These are phyloP conservation scores for Tolypocladium tropicale DNA, from an alignment of 2,329 filamentous ascomycete species.

Conservation along the genomic window DNA sequence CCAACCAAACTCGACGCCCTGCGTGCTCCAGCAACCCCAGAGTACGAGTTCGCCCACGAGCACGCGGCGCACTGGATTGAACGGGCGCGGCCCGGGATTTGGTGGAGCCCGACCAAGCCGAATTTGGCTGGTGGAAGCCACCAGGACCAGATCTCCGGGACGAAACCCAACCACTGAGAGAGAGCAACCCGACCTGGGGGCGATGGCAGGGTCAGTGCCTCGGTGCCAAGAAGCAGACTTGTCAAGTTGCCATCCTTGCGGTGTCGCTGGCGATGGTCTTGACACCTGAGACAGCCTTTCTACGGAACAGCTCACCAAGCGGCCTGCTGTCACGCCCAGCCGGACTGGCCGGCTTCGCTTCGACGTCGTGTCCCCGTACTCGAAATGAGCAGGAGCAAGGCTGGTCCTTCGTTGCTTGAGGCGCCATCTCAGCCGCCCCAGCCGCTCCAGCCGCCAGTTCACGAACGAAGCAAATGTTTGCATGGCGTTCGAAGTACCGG, in stretches of 20 bases:
- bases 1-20: not conserved
- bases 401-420: not conserved
- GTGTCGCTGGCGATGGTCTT: not conserved
- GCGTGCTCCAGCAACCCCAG: not conserved
- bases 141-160: conserved; percentile 24
- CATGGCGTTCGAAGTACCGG: not conserved
- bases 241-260: not conserved
- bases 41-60: too few relatives aligned
- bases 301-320: not conserved
- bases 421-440: not conserved
- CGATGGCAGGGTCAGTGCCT: too few relatives aligned
- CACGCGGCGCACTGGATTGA: too few relatives aligned
- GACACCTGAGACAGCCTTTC: not conserved
- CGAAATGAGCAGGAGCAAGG: not conserved
- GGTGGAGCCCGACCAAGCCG: conserved; percentile 4
- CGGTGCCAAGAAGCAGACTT: too few relatives aligned
- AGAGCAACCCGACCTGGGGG: not conserved
- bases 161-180: conserved; percentile 6
- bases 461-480: not conserved
- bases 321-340: not conserved
- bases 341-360: too few relatives aligned
- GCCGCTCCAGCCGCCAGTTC: not conserved
- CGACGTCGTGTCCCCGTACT: not conserved
- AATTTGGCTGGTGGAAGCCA: conserved; percentile 19
- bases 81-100: too few relatives aligned